A percentile compares a stretch with the other conserved stretches of the same genome.
Conservation (phyloP, 441 rosid species). For the Syzygium syzygioides region DNA sequence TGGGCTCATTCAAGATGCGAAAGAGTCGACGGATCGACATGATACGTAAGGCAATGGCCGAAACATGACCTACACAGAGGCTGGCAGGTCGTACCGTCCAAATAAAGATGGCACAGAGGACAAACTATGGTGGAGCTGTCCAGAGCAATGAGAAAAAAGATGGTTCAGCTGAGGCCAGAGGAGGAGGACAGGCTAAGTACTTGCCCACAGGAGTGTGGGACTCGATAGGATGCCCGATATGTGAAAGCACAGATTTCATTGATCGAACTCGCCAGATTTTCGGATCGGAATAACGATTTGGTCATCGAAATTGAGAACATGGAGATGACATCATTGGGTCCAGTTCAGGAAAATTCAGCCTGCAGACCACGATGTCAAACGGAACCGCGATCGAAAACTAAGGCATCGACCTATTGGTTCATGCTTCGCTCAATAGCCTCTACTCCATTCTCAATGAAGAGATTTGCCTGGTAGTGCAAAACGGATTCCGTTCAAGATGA, state of each 20-base stretch:
- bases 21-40: too few relatives aligned
- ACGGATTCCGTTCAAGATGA: background rate
- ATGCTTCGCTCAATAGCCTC: background rate
- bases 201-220: background rate
- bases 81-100: background rate
- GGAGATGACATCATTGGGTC: background rate
- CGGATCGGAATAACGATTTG: background rate
- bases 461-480: background rate
- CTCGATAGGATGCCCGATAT: background rate
- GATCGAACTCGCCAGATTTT: background rate
- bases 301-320: background rate
- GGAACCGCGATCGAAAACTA: fast-evolving
- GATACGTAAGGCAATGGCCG: too few relatives aligned
- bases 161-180: background rate
- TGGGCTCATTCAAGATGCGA: too few relatives aligned
- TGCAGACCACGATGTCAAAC: background rate
- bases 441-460: background rate
- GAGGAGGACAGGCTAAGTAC: background rate
- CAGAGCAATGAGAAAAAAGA: background rate
- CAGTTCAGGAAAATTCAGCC: background rate
- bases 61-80: too few relatives aligned
- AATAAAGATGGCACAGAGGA: background rate
- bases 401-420: fast-evolving
- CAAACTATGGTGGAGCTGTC: background rate
- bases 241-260: background rate